A percentile compares a stretch with the other conserved stretches of the same genome.
phyloP scores from a whole-genome alignment of 1,284 basidiomycete genomes.

The Clitocybe nebularis region DNA sequence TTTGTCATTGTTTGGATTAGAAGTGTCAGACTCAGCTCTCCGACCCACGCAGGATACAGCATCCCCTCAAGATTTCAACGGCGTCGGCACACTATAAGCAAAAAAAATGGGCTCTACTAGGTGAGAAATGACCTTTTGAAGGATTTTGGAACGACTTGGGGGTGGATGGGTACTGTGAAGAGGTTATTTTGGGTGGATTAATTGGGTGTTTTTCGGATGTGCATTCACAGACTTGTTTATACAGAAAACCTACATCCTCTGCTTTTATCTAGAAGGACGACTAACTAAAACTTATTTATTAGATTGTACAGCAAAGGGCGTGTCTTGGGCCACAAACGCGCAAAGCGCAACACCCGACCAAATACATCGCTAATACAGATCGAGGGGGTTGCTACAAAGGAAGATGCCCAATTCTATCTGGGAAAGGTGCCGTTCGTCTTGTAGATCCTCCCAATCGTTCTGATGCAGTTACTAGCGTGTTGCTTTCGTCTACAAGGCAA shows the following conservation, averaged over 20 bases:
- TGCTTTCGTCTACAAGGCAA: slow-evolving; percentile 97
- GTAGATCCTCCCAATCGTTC: slow-evolving; percentile 1
- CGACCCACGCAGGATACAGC: slow-evolving; percentile 14
- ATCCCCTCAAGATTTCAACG: slow-evolving; percentile 37
- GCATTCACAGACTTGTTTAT: slow-evolving; percentile 14
- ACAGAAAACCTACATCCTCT: background rate
- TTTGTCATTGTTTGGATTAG: slow-evolving; percentile 20
- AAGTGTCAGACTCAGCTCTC: slow-evolving; percentile 13
- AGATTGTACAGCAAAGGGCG: slow-evolving; percentile 98
- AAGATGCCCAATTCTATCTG: slow-evolving; percentile 97
- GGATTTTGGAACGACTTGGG: slow-evolving; percentile 16
- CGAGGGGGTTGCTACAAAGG: slow-evolving; percentile 91
- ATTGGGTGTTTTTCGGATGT: slow-evolving; percentile 32
- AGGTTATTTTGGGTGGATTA: slow-evolving; percentile 33
- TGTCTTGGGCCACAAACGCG: slow-evolving; percentile 97
- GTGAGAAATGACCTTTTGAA: slow-evolving; percentile 40
- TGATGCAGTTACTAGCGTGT: slow-evolving; percentile 61
- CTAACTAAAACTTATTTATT: slow-evolving; percentile 10
- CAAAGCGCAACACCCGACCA: slow-evolving; percentile 93
- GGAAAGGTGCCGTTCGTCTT: slow-evolving; percentile 72
- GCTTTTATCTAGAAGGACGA: background rate
- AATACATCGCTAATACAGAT: slow-evolving; percentile 97
- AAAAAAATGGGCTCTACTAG: slow-evolving; percentile 74
- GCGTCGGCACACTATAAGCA: slow-evolving; percentile 45
- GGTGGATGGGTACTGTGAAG: slow-evolving; percentile 18